Base-by-base conservation (phyloP, 306 rosid genomes). In the Leucaena leucocephala region DNA sequence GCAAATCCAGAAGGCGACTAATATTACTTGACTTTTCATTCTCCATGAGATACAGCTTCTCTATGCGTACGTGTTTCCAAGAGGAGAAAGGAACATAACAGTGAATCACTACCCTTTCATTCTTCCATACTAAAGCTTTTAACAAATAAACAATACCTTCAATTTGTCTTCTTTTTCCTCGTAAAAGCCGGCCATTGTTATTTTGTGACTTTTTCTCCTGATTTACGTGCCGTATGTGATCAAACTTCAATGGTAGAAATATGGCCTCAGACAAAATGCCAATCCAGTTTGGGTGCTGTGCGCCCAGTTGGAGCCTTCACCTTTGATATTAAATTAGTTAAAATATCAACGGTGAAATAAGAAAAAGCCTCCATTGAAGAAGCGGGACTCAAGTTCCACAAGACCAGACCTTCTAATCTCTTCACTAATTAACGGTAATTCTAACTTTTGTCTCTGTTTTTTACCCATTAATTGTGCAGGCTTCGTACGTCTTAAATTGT, bases 1-100 rank as follows among this genome's bases (percentile, higher is more conserved):
- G 98, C 78, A 93, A 85, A 82, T 93, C 92, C 80, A 90, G 64
- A 45, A 93, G 88, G 61, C 83, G 85, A 27, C 27, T 27, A 5
- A 49, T 40, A 34, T 34, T 54, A 27, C 78, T 0, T 17, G 36
- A 83, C 40, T 59, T 73, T 57, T 79, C 81, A 34, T 72, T 82
- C 80, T 78, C 84, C 82, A 76, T 86, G 58, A 46, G 45, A 49
- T 38, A 74, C 17, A 71, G 22, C 52, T 40, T 75, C 48, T 68
- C 83, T 39, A 35, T 50, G 3, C 19, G 27, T 27, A 27, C 27
- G 17, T 67, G 50, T 17, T 67, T 38, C 46, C 10, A 17, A 17
- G 11, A 7, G 71, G 8, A 67, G 71, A 27, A 8, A 39, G 2
- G 6, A 11, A 11, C 6, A 43, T 4, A n/a, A 39, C 27, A 40